Base-by-base conservation (phyloP, 768 basidiomycete genomes). In the Macrolepiota fuliginosa region DNA sequence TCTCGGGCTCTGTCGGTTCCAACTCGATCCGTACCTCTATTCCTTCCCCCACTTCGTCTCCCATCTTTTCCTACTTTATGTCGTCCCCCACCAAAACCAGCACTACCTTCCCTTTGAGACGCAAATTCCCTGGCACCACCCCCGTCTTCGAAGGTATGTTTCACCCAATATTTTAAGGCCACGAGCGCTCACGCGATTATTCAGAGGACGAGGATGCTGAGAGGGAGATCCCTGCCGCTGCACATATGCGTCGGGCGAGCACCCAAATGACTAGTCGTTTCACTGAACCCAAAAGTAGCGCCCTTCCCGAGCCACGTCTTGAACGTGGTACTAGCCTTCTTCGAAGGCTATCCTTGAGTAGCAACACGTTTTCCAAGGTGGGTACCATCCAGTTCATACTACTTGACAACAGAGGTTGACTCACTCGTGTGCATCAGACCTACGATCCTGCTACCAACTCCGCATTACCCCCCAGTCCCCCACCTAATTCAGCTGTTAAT, bases 311-410 rank as follows among this genome's bases (percentile, higher is more conserved):
- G 4, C 71, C 76, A 15, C 81, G 81, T 29, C 73, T 80, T 9
- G 89, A 91, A 62, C 82, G 92, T 9, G 91, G 89, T 1, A 80
- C 85, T 13, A 89, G 86, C 59, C 77, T 93, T 29, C 73, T 94
- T 62, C 83, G 91, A 54, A 82, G 92, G 56, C 86, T 94, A 58
- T 92, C 91, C 39, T 77, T 94, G 10, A 84, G 88, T 63, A 79
- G 88, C 63, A 79, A 74, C 55, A 73, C 82, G 19, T 81, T 90
- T 66, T 72, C 68, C 25, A 84, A 80, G 79, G 91, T 90, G 65
- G 68, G 84, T 76, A 25, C 51, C 62, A 62, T 11, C 64, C 39
- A 50, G 25, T 46, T 25, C 40, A 52, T 65, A 56, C 62, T 65
- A 32, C 60, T 63, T 67, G 25, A 66, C 58, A 57, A 42, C 45